Percentiles rank a stretch among this genome's conserved stretches.
Evolutionary conservation across 2,329 filamentous ascomycete species (phyloP).

Genomic region (Colletotrichum lini): DNA sequence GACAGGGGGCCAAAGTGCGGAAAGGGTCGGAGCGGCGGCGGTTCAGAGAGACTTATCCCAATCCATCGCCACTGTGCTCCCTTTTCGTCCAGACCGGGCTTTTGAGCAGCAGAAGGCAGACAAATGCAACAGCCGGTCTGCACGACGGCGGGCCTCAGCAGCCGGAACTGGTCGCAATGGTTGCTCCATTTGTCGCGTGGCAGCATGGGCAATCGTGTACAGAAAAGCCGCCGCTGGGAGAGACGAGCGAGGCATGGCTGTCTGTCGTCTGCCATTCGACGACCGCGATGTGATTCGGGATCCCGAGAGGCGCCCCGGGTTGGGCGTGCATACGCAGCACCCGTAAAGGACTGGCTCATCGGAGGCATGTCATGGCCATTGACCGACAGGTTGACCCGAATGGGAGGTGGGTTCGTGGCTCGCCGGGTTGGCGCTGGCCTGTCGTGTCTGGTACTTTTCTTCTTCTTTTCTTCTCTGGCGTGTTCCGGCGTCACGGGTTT

Average conservation of each 20-base stretch:
- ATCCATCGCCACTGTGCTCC: conserved; percentile 29
- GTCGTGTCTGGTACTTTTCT: neutral
- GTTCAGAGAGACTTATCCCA: conserved; percentile 22
- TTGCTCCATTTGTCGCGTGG: conserved; percentile 42
- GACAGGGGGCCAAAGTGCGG: conserved; percentile 15
- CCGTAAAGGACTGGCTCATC: neutral
- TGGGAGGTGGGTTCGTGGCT: conserved; percentile 1
- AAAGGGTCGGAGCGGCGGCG: conserved; percentile 25
- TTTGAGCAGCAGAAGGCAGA: conserved; percentile 13
- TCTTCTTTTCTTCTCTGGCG: neutral
- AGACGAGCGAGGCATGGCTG: conserved; percentile 1
- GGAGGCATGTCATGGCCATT: neutral
- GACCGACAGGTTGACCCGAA: neutral
- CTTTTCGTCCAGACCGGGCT: conserved; percentile 33
- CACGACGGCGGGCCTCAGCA: conserved; percentile 16
- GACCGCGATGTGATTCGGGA: neutral
- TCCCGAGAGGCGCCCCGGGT: neutral
- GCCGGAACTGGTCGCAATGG: conserved; percentile 32
- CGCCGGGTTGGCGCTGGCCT: conserved; percentile 5
- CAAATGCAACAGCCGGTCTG: conserved; percentile 27
- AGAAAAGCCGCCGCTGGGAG: conserved; percentile 10
- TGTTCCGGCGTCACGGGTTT: conserved; percentile 33
- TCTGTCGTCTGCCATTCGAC: conserved; percentile 3
- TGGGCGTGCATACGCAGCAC: neutral
- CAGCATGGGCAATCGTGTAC: conserved; percentile 28